Conservation (phyloP, 2,329 filamentous ascomycete genomes). For the Aspergillus tamarii region DNA sequence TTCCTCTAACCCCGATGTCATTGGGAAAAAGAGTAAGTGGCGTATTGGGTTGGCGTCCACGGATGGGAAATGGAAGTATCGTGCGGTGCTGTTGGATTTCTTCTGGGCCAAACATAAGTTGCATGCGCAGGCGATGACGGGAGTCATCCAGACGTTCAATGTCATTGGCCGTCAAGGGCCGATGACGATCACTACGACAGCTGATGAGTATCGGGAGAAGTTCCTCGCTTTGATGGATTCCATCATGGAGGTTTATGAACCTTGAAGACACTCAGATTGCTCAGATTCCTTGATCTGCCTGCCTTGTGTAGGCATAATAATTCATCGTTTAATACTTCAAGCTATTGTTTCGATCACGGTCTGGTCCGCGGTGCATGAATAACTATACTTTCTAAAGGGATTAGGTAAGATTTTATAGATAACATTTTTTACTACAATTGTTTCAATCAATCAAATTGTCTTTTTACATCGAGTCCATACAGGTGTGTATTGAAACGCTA, state of each 20-base stretch:
- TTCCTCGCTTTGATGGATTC: slow-evolving; percentile 58
- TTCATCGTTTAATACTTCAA: too few species aligned
- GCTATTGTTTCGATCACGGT: too few species aligned
- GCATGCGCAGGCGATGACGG: slow-evolving; percentile 67
- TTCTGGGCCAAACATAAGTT: slow-evolving; percentile 77
- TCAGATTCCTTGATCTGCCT: too few species aligned
- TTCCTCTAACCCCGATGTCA: slow-evolving; percentile 35
- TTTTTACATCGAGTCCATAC: not conserved
- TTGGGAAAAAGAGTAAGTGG: slow-evolving; percentile 54
- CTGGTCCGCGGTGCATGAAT: not conserved
- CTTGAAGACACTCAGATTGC: not conserved
- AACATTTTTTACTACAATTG: not conserved
- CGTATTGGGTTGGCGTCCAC: slow-evolving; percentile 63
- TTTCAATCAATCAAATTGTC: not conserved
- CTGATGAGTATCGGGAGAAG: slow-evolving; percentile 66
- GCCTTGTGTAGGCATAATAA: too few species aligned
- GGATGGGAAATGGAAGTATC: slow-evolving; percentile 69
- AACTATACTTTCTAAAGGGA: not conserved
- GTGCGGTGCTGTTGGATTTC: slow-evolving; percentile 71
- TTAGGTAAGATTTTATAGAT: not conserved
- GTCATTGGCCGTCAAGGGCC: slow-evolving; percentile 65
- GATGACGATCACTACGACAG: slow-evolving; percentile 75
- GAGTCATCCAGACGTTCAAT: slow-evolving; percentile 67
- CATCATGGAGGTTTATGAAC: slow-evolving; percentile 42
- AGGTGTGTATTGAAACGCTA: not conserved